Conservation (phyloP, 768 basidiomycete genomes). For the Obba rivulosa region DNA sequence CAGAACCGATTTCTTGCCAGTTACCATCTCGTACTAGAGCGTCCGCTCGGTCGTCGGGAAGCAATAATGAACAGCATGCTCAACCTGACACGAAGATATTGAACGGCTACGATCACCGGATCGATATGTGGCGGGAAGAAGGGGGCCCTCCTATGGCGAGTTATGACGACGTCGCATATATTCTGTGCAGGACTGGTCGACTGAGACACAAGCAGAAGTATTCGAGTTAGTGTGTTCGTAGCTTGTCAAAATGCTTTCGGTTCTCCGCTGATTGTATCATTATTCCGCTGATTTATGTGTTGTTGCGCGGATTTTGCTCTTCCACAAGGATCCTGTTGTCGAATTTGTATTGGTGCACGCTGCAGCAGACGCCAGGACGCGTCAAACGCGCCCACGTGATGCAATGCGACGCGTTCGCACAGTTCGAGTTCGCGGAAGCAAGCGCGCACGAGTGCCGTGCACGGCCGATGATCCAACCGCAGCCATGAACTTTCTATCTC, state of each 20-base stretch:
- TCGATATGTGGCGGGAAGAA: conserved; percentile 4
- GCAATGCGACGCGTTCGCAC: no score
- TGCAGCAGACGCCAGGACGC: no score
- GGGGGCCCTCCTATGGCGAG: conserved; percentile 11
- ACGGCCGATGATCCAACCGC: no score
- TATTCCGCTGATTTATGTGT: not conserved
- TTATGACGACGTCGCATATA: conserved; percentile 7
- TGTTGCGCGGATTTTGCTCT: no score
- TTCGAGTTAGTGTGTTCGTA: not conserved
- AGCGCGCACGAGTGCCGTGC: no score
- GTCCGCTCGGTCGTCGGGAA: not conserved
- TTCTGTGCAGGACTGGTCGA: conserved; percentile 9
- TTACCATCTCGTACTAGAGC: not conserved
- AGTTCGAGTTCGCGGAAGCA: no score
- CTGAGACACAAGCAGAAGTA: conserved; percentile 3
- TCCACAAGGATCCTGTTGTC: no score
- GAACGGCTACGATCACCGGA: not conserved
- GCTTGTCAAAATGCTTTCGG: not conserved
- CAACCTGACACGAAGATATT: not conserved
- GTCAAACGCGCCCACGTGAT: no score
- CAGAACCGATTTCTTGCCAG: not conserved
- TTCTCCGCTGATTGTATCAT: not conserved
- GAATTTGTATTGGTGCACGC: no score
- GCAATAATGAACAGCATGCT: not conserved
- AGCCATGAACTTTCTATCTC: no score